phyloP scores from a whole-genome alignment of 2,329 filamentous ascomycete species.

The Aspergillus sclerotialis region DNA sequence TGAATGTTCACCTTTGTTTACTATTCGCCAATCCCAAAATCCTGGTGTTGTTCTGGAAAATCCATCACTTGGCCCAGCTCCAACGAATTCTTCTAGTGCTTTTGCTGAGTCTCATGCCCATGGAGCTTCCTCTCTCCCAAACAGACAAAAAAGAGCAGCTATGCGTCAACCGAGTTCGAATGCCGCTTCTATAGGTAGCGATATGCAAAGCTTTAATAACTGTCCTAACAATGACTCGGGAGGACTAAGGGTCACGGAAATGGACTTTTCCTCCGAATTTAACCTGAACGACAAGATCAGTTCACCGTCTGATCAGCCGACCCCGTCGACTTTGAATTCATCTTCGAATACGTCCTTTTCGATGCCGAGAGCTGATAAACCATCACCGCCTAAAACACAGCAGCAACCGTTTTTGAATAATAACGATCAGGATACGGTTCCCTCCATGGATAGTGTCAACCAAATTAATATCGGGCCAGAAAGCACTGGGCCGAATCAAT shows the following conservation, averaged over 20 bases:
- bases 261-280: conserved; percentile 25
- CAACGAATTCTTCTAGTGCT: neutral
- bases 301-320: conserved; percentile 28
- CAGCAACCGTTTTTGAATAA: conserved; percentile 10
- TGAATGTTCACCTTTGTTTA: neutral
- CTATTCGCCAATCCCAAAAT: conserved; percentile 9
- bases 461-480: conserved; percentile 9
- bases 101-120: conserved; percentile 4
- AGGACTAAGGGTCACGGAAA: conserved; percentile 16
- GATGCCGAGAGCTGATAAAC: conserved; percentile 15
- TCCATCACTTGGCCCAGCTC: neutral
- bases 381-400: conserved; percentile 17
- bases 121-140: conserved; percentile 16
- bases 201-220: conserved; percentile 6
- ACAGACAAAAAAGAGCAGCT: conserved; percentile 13
- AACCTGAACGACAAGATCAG: conserved; percentile 22
- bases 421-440: conserved; percentile 6
- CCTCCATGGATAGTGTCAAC: conserved; percentile 11
- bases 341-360: conserved; percentile 31
- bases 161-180: conserved; percentile 1
- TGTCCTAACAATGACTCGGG: conserved; percentile 3
- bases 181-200: neutral
- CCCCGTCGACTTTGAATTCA: conserved; percentile 29
- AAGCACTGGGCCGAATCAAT: conserved; percentile 10
- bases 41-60: neutral